These are phyloP conservation scores for Cutaneotrichosporon cutaneum DNA, from an alignment of 1,284 basidiomycete species.

Conservation along the genomic window DNA sequence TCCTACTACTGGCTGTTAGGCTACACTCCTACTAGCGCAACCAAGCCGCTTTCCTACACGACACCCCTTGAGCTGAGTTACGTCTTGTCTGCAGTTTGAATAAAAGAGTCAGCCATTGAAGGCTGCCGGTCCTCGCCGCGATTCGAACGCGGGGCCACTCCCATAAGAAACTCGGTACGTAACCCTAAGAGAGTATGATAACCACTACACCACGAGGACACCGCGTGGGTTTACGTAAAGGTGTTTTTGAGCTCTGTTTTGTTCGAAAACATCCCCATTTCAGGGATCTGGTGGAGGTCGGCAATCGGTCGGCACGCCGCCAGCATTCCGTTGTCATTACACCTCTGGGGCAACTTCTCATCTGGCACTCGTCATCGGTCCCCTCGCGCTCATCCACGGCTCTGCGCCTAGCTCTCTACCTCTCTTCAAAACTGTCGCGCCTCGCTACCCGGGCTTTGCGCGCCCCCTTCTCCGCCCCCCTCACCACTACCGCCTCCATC, in stretches of 20 bases:
- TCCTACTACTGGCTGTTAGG: too few species aligned
- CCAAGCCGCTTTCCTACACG: too few species aligned
- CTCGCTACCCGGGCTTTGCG: background rate
- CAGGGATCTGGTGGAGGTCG: background rate
- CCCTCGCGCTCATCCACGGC: background rate
- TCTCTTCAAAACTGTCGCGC: background rate
- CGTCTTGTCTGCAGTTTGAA: too few species aligned
- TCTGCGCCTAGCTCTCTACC: background rate
- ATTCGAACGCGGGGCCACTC: constrained; percentile 11
- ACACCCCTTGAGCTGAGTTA: too few species aligned
- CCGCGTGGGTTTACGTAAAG: background rate
- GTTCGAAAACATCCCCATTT: background rate
- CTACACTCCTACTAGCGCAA: too few species aligned
- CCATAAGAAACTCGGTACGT: constrained; percentile 3
- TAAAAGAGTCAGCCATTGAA: constrained; percentile 7
- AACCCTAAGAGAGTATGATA: constrained; percentile 11
- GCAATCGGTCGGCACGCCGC: background rate
- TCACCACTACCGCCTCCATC: background rate
- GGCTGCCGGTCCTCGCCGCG: constrained; percentile 7
- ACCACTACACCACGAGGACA: constrained; percentile 10
- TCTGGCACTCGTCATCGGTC: background rate
- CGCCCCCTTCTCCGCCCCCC: background rate
- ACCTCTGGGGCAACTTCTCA: background rate
- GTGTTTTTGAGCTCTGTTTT: background rate
- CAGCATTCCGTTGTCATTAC: background rate